Percentiles rank a stretch among this genome's conserved stretches.
These are phyloP conservation scores for Microcera coccophila DNA, from an alignment of 2,329 filamentous ascomycete genomes.

Conservation along the genomic window DNA sequence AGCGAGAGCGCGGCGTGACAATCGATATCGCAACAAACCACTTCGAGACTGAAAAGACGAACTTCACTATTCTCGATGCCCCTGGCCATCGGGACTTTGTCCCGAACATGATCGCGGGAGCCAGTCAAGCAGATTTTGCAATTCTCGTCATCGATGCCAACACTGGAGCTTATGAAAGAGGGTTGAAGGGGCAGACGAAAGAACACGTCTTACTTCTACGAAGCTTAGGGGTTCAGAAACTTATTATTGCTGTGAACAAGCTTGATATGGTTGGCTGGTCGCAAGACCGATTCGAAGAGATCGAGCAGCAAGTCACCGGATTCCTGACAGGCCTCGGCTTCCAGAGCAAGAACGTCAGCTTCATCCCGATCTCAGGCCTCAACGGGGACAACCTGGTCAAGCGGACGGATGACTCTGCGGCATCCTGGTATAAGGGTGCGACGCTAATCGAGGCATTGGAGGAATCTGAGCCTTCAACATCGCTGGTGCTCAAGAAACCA, in stretches of 20 bases:
- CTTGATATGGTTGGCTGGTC: conserved; percentile 86
- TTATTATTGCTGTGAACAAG: conserved; percentile 94
- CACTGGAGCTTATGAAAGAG: conserved; percentile 88
- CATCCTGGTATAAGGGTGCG: conserved; percentile 74
- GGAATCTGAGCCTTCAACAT: conserved; percentile 65
- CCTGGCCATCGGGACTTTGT: conserved; percentile 95
- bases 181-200: conserved; percentile 86
- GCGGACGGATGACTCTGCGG: conserved; percentile 50
- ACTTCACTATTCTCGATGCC: conserved; percentile 91
- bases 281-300: conserved; percentile 76
- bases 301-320: conserved; percentile 74
- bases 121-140: conserved; percentile 92
- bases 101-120: conserved; percentile 97
- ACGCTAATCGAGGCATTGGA: conserved; percentile 85
- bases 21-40: conserved; percentile 95
- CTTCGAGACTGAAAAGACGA: conserved; percentile 83
- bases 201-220: conserved; percentile 88
- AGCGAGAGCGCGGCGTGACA: conserved; percentile 84
- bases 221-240: conserved; percentile 82
- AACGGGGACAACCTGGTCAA: conserved; percentile 80
- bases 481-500: conserved; percentile 68
- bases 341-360: conserved; percentile 72
- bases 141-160: conserved; percentile 90
- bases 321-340: conserved; percentile 84
- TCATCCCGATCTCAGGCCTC: conserved; percentile 86